phyloP scores from a whole-genome alignment of 2,329 filamentous ascomycete species.

The Fusarium mundagurra region DNA sequence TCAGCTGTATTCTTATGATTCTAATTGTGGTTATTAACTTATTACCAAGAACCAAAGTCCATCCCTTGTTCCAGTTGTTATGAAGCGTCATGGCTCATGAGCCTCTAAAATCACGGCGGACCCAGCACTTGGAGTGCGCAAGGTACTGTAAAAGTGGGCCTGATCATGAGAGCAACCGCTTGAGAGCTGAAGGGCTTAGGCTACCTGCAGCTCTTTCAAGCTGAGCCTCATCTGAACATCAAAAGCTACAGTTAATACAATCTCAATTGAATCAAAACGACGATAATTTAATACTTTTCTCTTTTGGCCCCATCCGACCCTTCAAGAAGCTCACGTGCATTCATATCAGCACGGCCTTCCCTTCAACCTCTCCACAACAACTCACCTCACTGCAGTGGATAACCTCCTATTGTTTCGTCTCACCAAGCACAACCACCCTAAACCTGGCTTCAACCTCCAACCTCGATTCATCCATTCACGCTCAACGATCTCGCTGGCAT shows the following conservation, averaged over 20 bases:
- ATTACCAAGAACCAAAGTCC: not conserved
- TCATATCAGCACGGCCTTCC: conserved; percentile 1
- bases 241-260: not conserved
- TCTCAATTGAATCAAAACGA: not conserved
- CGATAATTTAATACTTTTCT: not conserved
- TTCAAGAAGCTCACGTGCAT: not conserved
- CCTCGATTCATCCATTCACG: not conserved
- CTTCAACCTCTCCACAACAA: not conserved
- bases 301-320: too few species aligned
- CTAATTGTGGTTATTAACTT: not conserved
- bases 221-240: not conserved
- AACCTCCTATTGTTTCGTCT: conserved; percentile 3
- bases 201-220: conserved; percentile 13
- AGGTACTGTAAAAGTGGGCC: conserved; percentile 8
- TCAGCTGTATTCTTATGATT: not conserved
- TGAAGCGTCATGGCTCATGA: conserved; percentile 1
- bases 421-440: conserved; percentile 5
- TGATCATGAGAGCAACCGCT: conserved; percentile 11
- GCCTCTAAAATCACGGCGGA: conserved; percentile 3
- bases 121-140: not conserved
- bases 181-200: not conserved
- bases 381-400: conserved; percentile 6
- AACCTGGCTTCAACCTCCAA: conserved; percentile 10
- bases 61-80: not conserved
- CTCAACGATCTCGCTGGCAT: not conserved